A percentile compares a stretch with the other conserved stretches of the same genome.
Conservation (phyloP, 2,329 filamentous ascomycete species). For the Hypomyces rosellus region DNA sequence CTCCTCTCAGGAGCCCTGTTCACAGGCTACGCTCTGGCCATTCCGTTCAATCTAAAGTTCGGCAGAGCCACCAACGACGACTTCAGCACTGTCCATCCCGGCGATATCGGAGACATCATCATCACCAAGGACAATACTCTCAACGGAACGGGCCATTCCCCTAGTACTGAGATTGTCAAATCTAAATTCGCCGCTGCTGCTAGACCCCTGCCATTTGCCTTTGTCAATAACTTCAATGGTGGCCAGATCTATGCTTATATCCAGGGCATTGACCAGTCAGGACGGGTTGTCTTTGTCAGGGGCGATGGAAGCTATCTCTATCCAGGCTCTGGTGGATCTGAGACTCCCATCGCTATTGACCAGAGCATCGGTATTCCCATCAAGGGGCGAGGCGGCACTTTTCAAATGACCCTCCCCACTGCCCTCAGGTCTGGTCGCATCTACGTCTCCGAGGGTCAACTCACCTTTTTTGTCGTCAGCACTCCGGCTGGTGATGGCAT, state of each 20-base stretch:
- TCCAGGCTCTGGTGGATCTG: slow-evolving; percentile 31
- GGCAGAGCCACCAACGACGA: not conserved
- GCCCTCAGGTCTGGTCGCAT: slow-evolving; percentile 37
- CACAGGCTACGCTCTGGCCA: not conserved
- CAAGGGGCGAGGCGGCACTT: slow-evolving; percentile 33
- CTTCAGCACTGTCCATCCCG: slow-evolving; percentile 27
- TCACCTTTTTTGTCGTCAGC: slow-evolving; percentile 37
- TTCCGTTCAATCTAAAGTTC: not conserved
- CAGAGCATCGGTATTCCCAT: slow-evolving; percentile 40
- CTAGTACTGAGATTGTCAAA: no score
- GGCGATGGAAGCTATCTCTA: slow-evolving; percentile 36
- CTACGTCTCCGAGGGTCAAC: slow-evolving; percentile 38
- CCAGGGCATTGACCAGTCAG: slow-evolving; percentile 35
- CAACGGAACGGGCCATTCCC: slow-evolving; percentile 27
- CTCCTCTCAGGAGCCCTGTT: not conserved
- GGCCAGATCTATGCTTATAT: slow-evolving; percentile 39
- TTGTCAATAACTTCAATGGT: slow-evolving; percentile 39
- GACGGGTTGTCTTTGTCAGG: slow-evolving; percentile 37
- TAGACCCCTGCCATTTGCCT: slow-evolving; percentile 20
- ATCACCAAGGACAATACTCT: slow-evolving; percentile 34
- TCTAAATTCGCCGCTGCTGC: slow-evolving; percentile 3
- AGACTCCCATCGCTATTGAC: slow-evolving; percentile 29
- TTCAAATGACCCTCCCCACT: slow-evolving; percentile 34
- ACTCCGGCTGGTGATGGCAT: slow-evolving; percentile 28
- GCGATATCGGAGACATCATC: slow-evolving; percentile 25